Percentiles rank a stretch among this genome's conserved stretches.
Conservation (phyloP, 139 green algal species). For the Chlorella sp. region DNA sequence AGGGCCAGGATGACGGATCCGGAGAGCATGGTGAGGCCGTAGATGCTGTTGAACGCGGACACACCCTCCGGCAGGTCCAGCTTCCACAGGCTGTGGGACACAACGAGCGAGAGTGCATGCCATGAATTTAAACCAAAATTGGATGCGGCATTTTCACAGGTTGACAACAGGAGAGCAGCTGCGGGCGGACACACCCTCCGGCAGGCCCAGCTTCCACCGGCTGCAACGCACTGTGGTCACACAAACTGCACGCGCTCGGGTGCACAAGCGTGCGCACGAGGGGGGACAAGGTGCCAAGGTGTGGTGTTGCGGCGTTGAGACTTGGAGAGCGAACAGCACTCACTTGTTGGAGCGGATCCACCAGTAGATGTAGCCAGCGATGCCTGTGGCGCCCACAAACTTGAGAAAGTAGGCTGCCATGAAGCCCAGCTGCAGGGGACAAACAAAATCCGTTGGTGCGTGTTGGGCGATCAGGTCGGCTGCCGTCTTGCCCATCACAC, state of each 20-base stretch:
- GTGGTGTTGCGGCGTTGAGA: too few species aligned
- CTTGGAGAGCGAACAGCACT: not conserved
- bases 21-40: not conserved
- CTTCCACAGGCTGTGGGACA: slow-evolving; percentile 12
- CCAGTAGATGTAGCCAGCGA: not conserved
- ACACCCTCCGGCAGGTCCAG: slow-evolving; percentile 4
- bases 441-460: too few species aligned
- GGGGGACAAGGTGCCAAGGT: too few species aligned
- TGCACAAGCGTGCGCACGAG: too few species aligned
- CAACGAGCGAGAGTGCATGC: not conserved
- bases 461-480: too few species aligned
- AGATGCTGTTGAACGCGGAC: not conserved
- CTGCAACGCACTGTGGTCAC: too few species aligned
- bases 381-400: not conserved
- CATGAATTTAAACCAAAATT: not conserved
- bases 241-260: too few species aligned
- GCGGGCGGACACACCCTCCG: not conserved
- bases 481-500: too few species aligned
- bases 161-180: not conserved
- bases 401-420: not conserved
- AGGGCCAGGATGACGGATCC: slow-evolving; percentile 2
- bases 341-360: slow-evolving; percentile 22
- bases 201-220: not conserved
- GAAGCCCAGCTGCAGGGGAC: not conserved
- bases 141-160: not conserved